Evolutionary conservation across 345 rosid species (phyloP), one percentile per base, ranked within the genome.

Genomic region (Angophora floribunda): DNA sequence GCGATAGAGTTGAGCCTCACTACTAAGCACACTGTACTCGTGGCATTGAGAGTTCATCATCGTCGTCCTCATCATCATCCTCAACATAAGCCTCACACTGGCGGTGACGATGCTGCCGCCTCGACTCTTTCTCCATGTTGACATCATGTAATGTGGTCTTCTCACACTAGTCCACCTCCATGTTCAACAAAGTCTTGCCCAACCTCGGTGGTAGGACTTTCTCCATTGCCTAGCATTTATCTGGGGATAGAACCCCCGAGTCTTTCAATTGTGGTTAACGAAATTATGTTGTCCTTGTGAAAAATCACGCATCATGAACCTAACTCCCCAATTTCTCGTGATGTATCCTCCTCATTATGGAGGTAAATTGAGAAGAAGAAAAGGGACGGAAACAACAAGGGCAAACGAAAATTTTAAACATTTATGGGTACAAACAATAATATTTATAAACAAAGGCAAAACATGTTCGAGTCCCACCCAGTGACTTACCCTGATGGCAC

Each of bases 111-210:
- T 92, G 96, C 91, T 94, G 95, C 91, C 96, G 94, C 89, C 96
- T 91, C 92, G 90, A 92, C 93, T 96, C 98, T 93, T 97, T 98
- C 89, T 94, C 98, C n/a, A 96, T 94, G 95, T 97, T 95, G 79
- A 96, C 98, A 88, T 97, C 99, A 78, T 95, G 97, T 61, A 96
- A 87, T 2, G 98, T 96, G 4, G 98, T 95, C 93, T 97, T 99
- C 94, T 97, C 98, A 13, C 97, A 96, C 87, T 96, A 94, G 7
- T 95, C 99, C 59, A 96, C 91, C 88, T 96, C 99, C 99, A 94
- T 95, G 85, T 95, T 96, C 0, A 93, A 93, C 89, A 95, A 9
- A 86, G 89, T 90, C 32, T 91, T 87, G 7, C 89, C 59, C 44
- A 91, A 86, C 92, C 89, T 94, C 3, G 90, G 88, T 13, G 99